Conservation (phyloP, 495 filamentous ascomycete species). For the Penicillium chermesinum region DNA sequence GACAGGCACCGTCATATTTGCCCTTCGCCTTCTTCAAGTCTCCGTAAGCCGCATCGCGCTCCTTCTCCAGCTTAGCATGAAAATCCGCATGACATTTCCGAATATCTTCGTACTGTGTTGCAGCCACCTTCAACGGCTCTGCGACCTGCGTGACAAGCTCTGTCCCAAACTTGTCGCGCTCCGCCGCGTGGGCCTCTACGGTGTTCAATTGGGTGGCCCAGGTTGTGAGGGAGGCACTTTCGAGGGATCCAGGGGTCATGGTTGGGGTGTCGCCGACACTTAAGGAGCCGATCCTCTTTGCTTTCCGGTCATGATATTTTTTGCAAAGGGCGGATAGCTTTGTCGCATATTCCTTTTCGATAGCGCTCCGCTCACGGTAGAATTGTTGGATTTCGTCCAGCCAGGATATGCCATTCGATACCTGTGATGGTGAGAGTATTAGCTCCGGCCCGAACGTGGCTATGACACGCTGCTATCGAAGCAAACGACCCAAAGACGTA, state of each 20-base stretch:
- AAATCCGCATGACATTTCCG: constrained; percentile 89
- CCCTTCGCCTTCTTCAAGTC: constrained; percentile 88
- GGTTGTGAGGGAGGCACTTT: constrained; percentile 92
- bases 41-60: constrained; percentile 74
- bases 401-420: constrained; percentile 82
- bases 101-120: constrained; percentile 78
- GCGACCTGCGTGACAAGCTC: constrained; percentile 75
- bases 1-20: constrained; percentile 88
- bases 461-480: constrained; percentile 16
- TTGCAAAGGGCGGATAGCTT: constrained; percentile 83
- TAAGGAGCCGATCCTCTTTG: constrained; percentile 77
- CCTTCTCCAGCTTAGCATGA: constrained; percentile 79
- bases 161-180: constrained; percentile 77
- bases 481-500: constrained; percentile 32
- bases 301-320: constrained; percentile 95
- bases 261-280: constrained; percentile 92
- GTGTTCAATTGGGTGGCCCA: constrained; percentile 92
- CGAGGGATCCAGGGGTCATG: constrained; percentile 91
- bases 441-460: constrained; percentile 17
- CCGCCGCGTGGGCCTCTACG: constrained; percentile 78
- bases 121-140: constrained; percentile 72
- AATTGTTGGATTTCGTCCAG: constrained; percentile 96
- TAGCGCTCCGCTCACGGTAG: constrained; percentile 86
- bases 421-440: constrained; percentile 42
- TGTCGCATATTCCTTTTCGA: constrained; percentile 93